Percentiles rank a stretch among this genome's conserved stretches.
Conservation (phyloP, 2,329 filamentous ascomycete genomes). For the Akanthomyces dipterigenus region DNA sequence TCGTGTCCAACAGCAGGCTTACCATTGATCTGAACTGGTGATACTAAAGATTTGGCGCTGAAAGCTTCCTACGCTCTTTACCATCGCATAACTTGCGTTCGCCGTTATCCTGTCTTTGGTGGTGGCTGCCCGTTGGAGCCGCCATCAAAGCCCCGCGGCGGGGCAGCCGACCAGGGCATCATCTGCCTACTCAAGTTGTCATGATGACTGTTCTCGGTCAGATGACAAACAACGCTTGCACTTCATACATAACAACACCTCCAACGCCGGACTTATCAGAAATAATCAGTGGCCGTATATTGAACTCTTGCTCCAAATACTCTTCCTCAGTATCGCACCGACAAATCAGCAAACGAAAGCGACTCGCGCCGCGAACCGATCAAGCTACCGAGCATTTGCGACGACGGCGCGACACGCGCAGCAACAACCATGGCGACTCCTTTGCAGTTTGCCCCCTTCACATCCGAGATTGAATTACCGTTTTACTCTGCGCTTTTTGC, state of each 20-base stretch:
- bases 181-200: constrained; percentile 14
- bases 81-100: neutral
- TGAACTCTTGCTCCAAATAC: too few relatives aligned
- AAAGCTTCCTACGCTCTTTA: neutral
- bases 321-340: too few relatives aligned
- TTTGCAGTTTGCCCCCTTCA: constrained; percentile 76
- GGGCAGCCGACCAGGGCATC: constrained; percentile 17
- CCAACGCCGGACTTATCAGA: neutral
- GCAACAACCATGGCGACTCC: constrained; percentile 40
- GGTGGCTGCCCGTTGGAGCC: neutral
- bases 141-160: constrained; percentile 17
- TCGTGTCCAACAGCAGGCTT: neutral
- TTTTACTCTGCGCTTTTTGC: constrained; percentile 92
- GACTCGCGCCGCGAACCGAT: neutral
- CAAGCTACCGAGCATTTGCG: neutral
- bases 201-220: constrained; percentile 14
- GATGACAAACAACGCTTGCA: constrained; percentile 16
- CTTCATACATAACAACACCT: neutral
- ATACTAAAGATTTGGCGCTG: too few relatives aligned
- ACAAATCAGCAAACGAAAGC: neutral
- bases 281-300: neutral
- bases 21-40: neutral
- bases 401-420: neutral
- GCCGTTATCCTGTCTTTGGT: neutral
- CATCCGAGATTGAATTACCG: constrained; percentile 87